Percentiles rank a stretch among this genome's conserved stretches.
These are phyloP conservation scores for Stramenopiles sp. DNA, from an alignment of 352 stramenopile genomes.

Conservation along the genomic window DNA sequence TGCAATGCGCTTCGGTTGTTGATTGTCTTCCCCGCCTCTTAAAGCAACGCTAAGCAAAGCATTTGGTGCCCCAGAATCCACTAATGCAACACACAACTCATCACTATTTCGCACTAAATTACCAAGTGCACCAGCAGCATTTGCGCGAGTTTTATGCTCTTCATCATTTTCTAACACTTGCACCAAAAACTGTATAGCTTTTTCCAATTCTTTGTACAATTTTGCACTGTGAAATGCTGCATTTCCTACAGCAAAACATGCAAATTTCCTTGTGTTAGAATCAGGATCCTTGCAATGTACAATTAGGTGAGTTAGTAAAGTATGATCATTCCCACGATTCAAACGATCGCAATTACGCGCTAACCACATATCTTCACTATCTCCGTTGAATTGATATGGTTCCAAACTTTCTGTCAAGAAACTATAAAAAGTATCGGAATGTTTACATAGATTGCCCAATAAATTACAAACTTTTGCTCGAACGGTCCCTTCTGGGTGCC, in stretches of 20 bases:
- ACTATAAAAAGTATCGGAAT: conserved; percentile 63
- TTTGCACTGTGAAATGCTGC: conserved; percentile 51
- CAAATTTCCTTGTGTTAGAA: conserved; percentile 61
- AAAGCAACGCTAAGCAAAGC: conserved; percentile 39
- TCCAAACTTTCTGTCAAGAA: conserved; percentile 26
- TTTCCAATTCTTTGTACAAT: conserved; percentile 43
- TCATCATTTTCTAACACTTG: conserved; percentile 37
- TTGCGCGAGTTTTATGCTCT: conserved; percentile 70
- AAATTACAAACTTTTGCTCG: conserved; percentile 64
- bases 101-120: conserved; percentile 72
- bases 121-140: conserved; percentile 63
- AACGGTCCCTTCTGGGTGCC: conserved; percentile 42
- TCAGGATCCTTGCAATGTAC: conserved; percentile 35
- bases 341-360: conserved; percentile 14
- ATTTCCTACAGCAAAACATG: conserved; percentile 80
- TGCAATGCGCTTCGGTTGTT: conserved; percentile 51
- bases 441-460: conserved; percentile 67
- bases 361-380: conserved; percentile 10
- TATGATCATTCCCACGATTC: conserved; percentile 2
- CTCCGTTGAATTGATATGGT: conserved; percentile 2
- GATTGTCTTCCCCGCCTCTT: conserved; percentile 14
- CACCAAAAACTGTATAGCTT: conserved; percentile 36
- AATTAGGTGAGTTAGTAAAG: conserved; percentile 38
- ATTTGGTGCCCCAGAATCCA: conserved; percentile 31
- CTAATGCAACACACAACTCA: conserved; percentile 41